Percentiles rank a stretch among this genome's conserved stretches.
Evolutionary conservation across 108 stramenopile genomes (phyloP).

Genomic region (Nannochloropsis granulata): DNA sequence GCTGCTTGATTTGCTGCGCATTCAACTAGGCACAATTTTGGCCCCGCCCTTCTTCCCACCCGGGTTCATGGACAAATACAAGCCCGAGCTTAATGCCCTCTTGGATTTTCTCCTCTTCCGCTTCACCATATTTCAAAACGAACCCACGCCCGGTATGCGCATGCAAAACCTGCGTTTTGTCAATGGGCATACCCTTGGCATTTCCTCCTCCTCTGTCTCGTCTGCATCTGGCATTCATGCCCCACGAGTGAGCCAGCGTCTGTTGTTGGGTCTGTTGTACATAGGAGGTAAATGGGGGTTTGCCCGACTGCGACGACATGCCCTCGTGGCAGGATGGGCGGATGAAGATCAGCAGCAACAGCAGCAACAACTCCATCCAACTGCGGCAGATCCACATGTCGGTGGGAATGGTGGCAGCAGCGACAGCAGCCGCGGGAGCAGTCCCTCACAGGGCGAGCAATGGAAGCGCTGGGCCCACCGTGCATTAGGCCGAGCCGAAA

Average conservation of each 20-base stretch:
- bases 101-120: conserved; percentile 10
- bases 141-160: conserved; percentile 16
- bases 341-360: neutral
- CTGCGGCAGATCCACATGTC: neutral
- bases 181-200: neutral
- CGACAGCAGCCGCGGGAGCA: neutral
- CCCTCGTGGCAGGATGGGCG: conserved; percentile 14
- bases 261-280: conserved; percentile 4
- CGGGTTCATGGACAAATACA: conserved; percentile 7
- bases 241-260: conserved; percentile 6
- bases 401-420: neutral
- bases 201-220: neutral
- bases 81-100: conserved; percentile 16
- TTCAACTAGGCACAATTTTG: neutral
- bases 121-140: conserved; percentile 3
- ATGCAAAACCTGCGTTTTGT: neutral
- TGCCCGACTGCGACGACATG: conserved; percentile 18
- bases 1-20: conserved; percentile 5
- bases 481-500: conserved; percentile 1
- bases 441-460: neutral
- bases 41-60: neutral
- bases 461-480: neutral
- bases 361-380: neutral
- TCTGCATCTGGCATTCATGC: neutral
- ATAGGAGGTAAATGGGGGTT: conserved; percentile 21